Evolutionary conservation across 306 rosid genomes (phyloP), one percentile per base, ranked within the genome.

Genomic region (Trifolium pratense): DNA sequence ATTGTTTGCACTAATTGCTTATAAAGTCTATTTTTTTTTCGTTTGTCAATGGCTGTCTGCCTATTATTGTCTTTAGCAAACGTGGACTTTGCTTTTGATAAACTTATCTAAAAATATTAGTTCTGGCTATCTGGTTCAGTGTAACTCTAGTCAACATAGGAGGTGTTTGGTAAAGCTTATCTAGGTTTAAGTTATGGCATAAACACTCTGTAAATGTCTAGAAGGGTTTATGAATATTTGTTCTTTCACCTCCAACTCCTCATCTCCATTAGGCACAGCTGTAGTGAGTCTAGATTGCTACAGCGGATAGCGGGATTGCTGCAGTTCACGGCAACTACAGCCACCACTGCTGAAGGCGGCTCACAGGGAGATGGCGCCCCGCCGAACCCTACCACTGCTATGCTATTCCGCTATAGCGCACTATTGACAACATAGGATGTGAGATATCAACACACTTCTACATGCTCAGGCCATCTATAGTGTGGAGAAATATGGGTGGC

Each of bases 31-130:
- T 12, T 57, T 55, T 65, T 46, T 52, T 70, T 34, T 78, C 25
- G 18, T 59, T 43, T 66, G 59, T 65, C 55, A 20, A 48, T 40
- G 75, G 74, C 58, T 48, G 42, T 59, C 42, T 3, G 18, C 34
- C 62, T 56, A 46, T 71, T 46, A 39, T 49, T 58, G 76, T 66
- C 17, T 65, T 75, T 56, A 76, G 78, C 67, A 14, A 56, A 81
- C 23, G 16, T 40, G 46, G 1, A 7, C 39, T 17, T 51, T 51
- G 4, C 57, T 51, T 25, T 51, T 0, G 57, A 51, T 51, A 17
- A 51, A 51, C 17, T 17, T 16, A 17, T 39, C 73, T 21, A 46
- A 39, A 37, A 39, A 16, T n/a, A 52, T 63, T 65, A 68, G 13
- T 36, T 4, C 32, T 29, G 32, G 32, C 32, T 29, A 29, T 53